Evolutionary conservation across 371 early-diverging fungal species (phyloP).

Genomic region (Globomyces sp.): DNA sequence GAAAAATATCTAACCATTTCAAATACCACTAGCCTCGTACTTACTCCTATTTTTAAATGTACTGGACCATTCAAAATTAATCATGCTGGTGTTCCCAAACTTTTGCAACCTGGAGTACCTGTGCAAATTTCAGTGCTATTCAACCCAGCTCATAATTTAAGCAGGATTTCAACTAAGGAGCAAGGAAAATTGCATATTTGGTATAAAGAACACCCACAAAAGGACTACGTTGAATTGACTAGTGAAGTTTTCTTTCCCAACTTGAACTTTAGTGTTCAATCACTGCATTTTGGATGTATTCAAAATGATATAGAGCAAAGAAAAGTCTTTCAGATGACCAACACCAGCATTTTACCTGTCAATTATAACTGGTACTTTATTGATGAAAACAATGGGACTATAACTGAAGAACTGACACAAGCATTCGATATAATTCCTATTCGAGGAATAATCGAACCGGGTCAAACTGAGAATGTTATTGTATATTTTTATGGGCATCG

Average conservation of each 20-base stretch:
- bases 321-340: constrained; percentile 37
- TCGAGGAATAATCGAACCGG: constrained; percentile 41
- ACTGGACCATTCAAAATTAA: constrained; percentile 40
- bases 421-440: constrained; percentile 51
- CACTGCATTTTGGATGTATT: constrained; percentile 47
- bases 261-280: constrained; percentile 33
- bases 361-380: constrained; percentile 46
- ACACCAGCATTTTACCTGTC: constrained; percentile 45
- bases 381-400: constrained; percentile 10
- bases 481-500: constrained; percentile 44
- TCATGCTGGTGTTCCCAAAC: constrained; percentile 17
- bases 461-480: constrained; percentile 39
- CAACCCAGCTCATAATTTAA: constrained; percentile 42
- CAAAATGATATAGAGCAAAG: constrained; percentile 41
- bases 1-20: constrained; percentile 35
- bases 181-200: constrained; percentile 42
- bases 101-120: constrained; percentile 38
- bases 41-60: constrained; percentile 42
- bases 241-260: constrained; percentile 52
- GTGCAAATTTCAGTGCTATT: constrained; percentile 30
- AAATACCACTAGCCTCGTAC: constrained; percentile 47
- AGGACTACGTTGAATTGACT: constrained; percentile 47
- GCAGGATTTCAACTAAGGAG: constrained; percentile 42
- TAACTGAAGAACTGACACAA: constrained; percentile 20
- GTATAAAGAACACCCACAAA: constrained; percentile 55